Conservation (phyloP, 176 grass and related monocot species). For the barley (Hordeum vulgare) region DNA sequence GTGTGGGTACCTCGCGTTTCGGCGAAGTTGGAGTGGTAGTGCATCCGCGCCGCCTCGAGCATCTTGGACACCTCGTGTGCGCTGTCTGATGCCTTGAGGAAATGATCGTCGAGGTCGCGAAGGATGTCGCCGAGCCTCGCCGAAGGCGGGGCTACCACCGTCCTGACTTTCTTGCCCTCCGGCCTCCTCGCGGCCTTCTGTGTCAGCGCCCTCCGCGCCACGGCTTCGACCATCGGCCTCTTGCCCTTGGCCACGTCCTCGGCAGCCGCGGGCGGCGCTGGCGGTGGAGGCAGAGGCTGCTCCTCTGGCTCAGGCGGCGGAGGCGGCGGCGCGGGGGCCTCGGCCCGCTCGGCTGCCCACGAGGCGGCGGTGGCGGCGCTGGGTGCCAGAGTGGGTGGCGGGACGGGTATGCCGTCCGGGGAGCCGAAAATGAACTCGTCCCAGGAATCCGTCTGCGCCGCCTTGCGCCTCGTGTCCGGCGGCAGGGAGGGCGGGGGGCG, state of each 20-base stretch:
- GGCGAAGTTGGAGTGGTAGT: conserved; percentile 95
- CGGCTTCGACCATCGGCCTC: conserved; percentile 5
- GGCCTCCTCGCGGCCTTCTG: conserved; percentile 39
- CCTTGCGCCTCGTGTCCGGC: background rate
- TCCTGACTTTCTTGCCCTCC: conserved; percentile 40
- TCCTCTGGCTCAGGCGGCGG: background rate
- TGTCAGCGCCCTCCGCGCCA: background rate
- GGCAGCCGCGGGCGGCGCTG: background rate
- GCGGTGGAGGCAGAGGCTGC: background rate
- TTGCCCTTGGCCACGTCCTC: conserved; percentile 28
- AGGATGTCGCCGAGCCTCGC: conserved; percentile 52
- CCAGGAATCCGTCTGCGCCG: background rate
- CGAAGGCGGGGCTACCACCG: background rate
- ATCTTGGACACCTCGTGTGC: conserved; percentile 82
- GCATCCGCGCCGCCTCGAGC: conserved; percentile 82
- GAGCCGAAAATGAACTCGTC: conserved; percentile 29
- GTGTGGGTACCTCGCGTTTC: conserved; percentile 52
- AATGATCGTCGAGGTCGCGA: conserved; percentile 59
- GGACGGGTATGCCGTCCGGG: conserved; percentile 16
- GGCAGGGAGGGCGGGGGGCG: conserved; percentile 26
- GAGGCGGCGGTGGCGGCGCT: background rate
- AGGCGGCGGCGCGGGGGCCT: background rate
- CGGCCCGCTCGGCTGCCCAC: conserved; percentile 19
- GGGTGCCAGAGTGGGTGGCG: conserved; percentile 32
- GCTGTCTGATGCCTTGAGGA: conserved; percentile 64